Evolutionary conservation across 192 early-diverging fungal species (phyloP).

Genomic region (Coemansia pectinata): DNA sequence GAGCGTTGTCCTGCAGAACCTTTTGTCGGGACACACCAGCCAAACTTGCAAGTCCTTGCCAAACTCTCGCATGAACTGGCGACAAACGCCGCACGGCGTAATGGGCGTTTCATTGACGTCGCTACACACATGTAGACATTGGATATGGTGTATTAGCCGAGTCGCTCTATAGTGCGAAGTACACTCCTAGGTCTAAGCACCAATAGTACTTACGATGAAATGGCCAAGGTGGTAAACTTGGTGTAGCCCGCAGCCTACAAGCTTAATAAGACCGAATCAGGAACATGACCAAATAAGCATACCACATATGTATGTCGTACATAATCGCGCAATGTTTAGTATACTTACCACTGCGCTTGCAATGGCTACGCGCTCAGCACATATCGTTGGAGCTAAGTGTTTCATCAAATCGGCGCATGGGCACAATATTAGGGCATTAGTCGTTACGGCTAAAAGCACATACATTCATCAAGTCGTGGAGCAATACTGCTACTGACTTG

Average conservation of each 20-base stretch:
- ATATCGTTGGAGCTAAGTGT: conserved; percentile 67
- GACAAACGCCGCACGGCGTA: conserved; percentile 67
- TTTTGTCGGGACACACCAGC: conserved; percentile 59
- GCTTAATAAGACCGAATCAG: neutral
- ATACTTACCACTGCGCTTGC: conserved; percentile 79
- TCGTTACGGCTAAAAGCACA: neutral
- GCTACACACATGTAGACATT: conserved; percentile 9
- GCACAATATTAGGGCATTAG: neutral
- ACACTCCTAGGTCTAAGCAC: neutral
- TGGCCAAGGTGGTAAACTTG: conserved; percentile 73
- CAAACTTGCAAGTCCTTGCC: conserved; percentile 66
- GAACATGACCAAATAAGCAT: neutral
- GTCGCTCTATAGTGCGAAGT: neutral
- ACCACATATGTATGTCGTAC: neutral
- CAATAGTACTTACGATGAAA: conserved; percentile 63
- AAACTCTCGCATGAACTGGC: conserved; percentile 83
- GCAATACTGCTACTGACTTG: neutral
- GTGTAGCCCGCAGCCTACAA: conserved; percentile 72
- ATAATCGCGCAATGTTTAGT: neutral
- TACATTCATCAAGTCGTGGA: neutral
- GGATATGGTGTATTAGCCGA: neutral
- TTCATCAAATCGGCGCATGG: neutral
- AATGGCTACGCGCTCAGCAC: conserved; percentile 89
- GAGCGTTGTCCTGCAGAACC: conserved; percentile 54
- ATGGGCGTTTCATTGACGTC: conserved; percentile 55